Evolutionary conservation across 805 yeast genomes (phyloP).

Genomic region (Metschnikowia reukaufii): DNA sequence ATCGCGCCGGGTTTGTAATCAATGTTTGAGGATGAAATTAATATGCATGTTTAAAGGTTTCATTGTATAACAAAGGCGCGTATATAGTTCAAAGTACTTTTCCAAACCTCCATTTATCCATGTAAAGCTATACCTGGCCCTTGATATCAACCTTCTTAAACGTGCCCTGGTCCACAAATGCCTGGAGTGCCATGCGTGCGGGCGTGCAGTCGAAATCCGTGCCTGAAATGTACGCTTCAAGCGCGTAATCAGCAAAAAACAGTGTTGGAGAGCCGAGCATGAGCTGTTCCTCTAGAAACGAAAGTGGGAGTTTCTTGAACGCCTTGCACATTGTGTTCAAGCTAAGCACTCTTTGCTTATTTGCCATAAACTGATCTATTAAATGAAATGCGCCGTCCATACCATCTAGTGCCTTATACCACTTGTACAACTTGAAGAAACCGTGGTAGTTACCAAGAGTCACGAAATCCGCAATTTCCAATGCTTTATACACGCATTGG

Average conservation of each 20-base stretch:
- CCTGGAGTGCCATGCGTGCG: slow-evolving; percentile 37
- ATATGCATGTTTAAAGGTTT: too few relatives aligned
- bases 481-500: slow-evolving; percentile 14
- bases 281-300: slow-evolving; percentile 9
- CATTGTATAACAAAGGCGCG: too few relatives aligned
- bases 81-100: too few relatives aligned
- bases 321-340: slow-evolving; percentile 21
- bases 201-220: slow-evolving; percentile 32
- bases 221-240: slow-evolving; percentile 29
- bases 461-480: slow-evolving; percentile 12
- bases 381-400: slow-evolving; percentile 17
- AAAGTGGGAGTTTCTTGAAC: slow-evolving; percentile 15
- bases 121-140: slow-evolving; percentile 84
- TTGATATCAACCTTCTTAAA: slow-evolving; percentile 77
- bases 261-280: slow-evolving; percentile 3
- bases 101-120: too few relatives aligned
- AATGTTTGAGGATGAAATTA: background rate
- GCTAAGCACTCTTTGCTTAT: slow-evolving; percentile 19
- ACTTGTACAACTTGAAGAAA: slow-evolving; percentile 36
- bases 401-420: slow-evolving; percentile 6
- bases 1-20: slow-evolving; percentile 48
- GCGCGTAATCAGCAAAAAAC: slow-evolving; percentile 28
- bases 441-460: slow-evolving; percentile 18
- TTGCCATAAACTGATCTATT: slow-evolving; percentile 17
- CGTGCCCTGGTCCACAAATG: slow-evolving; percentile 34